phyloP scores from a whole-genome alignment of 169 alveolate species.

The Eimeria zaria region DNA sequence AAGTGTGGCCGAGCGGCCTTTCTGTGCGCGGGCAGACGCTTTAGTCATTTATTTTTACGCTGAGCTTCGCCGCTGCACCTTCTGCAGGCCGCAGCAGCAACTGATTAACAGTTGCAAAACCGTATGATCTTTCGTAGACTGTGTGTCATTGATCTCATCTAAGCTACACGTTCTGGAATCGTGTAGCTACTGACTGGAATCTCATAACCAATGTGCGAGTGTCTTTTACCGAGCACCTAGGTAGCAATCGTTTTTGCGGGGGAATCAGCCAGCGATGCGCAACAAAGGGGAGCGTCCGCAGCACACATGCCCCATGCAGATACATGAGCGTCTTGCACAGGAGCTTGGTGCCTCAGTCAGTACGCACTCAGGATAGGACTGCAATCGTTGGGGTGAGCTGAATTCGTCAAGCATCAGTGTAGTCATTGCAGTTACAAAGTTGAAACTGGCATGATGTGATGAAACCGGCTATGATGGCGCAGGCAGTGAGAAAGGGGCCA shows the following conservation, averaged over 20 bases:
- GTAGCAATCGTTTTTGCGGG: not conserved
- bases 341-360: not conserved
- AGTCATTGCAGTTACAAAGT: not conserved
- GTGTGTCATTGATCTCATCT: not conserved
- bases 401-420: not conserved
- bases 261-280: not conserved
- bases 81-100: not conserved
- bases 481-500: not conserved
- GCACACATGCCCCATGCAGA: too few relatives aligned
- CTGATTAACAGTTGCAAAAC: not conserved
- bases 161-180: not conserved
- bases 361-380: not conserved
- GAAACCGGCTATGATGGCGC: not conserved
- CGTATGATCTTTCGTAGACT: not conserved
- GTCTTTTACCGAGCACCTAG: not conserved
- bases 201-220: not conserved
- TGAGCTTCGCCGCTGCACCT: not conserved
- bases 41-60: not conserved
- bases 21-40: too few relatives aligned
- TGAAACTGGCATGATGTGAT: not conserved
- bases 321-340: too few relatives aligned
- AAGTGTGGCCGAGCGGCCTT: not conserved
- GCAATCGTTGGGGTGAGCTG: not conserved
- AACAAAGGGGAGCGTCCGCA: not conserved
- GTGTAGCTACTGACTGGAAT: not conserved